A percentile compares a stretch with the other conserved stretches of the same genome.
These are phyloP conservation scores for Begonia masoniana DNA, from an alignment of 306 rosid genomes.

Conservation along the genomic window DNA sequence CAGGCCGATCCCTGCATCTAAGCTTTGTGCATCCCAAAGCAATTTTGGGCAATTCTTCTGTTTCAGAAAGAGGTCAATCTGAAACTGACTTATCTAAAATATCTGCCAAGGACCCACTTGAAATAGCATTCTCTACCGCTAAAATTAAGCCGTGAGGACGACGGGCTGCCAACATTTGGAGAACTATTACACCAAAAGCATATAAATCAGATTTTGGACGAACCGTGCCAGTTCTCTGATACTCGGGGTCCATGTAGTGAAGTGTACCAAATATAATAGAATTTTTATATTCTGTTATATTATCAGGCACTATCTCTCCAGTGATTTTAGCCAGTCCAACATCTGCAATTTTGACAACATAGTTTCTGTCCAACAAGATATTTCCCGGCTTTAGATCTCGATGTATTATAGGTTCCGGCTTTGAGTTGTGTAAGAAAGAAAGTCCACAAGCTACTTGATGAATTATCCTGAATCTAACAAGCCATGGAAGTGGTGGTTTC, in stretches of 20 bases:
- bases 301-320: constrained; percentile 64
- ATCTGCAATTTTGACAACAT: constrained; percentile 76
- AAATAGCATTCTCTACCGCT: constrained; percentile 51
- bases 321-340: constrained; percentile 83
- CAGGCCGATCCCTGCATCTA: constrained; percentile 95
- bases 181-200: constrained; percentile 69
- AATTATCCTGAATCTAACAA: constrained; percentile 44
- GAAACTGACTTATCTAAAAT: constrained; percentile 56
- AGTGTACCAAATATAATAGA: constrained; percentile 82
- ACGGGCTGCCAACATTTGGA: constrained; percentile 58
- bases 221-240: constrained; percentile 84
- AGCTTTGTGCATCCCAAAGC: constrained; percentile 63
- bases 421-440: constrained; percentile 67
- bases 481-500: constrained; percentile 77
- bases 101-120: constrained; percentile 35
- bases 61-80: constrained; percentile 75
- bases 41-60: constrained; percentile 51
- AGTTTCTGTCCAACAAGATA: constrained; percentile 65
- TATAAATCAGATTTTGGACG: constrained; percentile 88
- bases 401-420: constrained; percentile 81
- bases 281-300: constrained; percentile 69
- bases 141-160: constrained; percentile 52
- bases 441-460: constrained; percentile 88
- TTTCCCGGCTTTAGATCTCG: constrained; percentile 95
- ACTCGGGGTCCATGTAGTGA: constrained; percentile 95